These are phyloP conservation scores for Hypoxylon fuscum DNA, from an alignment of 495 filamentous ascomycete species.

Conservation along the genomic window DNA sequence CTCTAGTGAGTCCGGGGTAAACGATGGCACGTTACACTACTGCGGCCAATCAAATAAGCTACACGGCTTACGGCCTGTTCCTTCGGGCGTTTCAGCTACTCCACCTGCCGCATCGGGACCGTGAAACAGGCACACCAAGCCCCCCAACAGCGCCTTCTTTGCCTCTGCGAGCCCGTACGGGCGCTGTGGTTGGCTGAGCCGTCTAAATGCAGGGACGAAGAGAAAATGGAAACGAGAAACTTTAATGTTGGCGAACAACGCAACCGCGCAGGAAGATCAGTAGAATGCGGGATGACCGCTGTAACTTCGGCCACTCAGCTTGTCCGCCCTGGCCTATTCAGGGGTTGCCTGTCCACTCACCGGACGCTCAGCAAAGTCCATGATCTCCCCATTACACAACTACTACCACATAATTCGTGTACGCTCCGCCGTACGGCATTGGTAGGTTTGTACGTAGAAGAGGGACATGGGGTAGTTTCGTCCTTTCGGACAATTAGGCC, in stretches of 20 bases:
- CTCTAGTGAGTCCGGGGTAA: slow-evolving; percentile 34
- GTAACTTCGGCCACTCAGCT: slow-evolving; percentile 29
- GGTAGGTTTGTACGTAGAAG: neutral
- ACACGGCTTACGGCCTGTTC: slow-evolving; percentile 18
- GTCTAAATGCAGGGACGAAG: slow-evolving; percentile 35
- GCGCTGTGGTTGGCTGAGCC: slow-evolving; percentile 29
- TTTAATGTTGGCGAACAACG: slow-evolving; percentile 16
- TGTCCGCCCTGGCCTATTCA: slow-evolving; percentile 1
- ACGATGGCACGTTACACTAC: slow-evolving; percentile 41
- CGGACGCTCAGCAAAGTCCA: slow-evolving; percentile 10
- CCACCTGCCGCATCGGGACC: slow-evolving; percentile 35
- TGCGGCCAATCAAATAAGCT: slow-evolving; percentile 24
- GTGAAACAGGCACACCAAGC: slow-evolving; percentile 24
- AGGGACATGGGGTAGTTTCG: slow-evolving; percentile 38
- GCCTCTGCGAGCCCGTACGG: slow-evolving; percentile 7
- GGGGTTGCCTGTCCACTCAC: slow-evolving; percentile 3
- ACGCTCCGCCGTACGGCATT: neutral
- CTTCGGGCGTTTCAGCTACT: slow-evolving; percentile 37
- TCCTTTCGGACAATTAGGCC: slow-evolving; percentile 38
- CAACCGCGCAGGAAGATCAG: slow-evolving; percentile 15
- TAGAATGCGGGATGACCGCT: slow-evolving; percentile 6
- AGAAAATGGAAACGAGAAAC: slow-evolving; percentile 2
- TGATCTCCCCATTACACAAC: slow-evolving; percentile 25
- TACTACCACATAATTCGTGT: slow-evolving; percentile 4
- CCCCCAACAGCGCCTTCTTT: too few species aligned